Evolutionary conservation across 202 grass and related monocot genomes (phyloP).

Genomic region (Panicum hallii): DNA sequence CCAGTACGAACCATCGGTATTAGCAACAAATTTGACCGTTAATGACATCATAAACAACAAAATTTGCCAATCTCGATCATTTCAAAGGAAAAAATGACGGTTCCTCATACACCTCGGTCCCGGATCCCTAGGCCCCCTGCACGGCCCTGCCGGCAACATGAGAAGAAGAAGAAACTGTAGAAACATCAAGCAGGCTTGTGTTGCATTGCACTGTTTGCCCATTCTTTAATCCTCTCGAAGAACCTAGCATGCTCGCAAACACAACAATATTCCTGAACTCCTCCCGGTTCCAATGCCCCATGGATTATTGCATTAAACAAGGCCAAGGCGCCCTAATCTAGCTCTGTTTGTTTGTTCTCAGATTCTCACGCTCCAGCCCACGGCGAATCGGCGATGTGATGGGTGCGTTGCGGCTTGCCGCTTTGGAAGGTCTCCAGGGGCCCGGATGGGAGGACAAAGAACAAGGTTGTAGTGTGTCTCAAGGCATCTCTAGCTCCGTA

Average conservation of each 20-base stretch:
- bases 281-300: conserved; percentile 62
- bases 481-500: conserved; percentile 51
- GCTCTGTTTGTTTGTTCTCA: conserved; percentile 38
- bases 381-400: conserved; percentile 44
- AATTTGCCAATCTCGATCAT: conserved; percentile 6
- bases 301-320: conserved; percentile 30
- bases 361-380: conserved; percentile 22
- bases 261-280: conserved; percentile 50
- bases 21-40: conserved; percentile 59
- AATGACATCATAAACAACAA: conserved; percentile 44
- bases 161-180: conserved; percentile 25
- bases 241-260: conserved; percentile 19
- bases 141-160: conserved; percentile 14
- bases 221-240: conserved; percentile 26
- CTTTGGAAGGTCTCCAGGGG: conserved; percentile 20
- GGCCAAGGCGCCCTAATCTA: conserved; percentile 29
- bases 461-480: conserved; percentile 62
- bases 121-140: conserved; percentile 50
- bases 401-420: conserved; percentile 4
- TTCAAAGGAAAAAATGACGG: conserved; percentile 1
- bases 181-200: conserved; percentile 10
- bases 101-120: conserved; percentile 7
- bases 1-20: conserved; percentile 44
- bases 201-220: background rate
- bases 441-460: conserved; percentile 38